These are phyloP conservation scores for Citeromyces hawaiiensis DNA, from an alignment of 1,139 yeast species.

Conservation along the genomic window DNA sequence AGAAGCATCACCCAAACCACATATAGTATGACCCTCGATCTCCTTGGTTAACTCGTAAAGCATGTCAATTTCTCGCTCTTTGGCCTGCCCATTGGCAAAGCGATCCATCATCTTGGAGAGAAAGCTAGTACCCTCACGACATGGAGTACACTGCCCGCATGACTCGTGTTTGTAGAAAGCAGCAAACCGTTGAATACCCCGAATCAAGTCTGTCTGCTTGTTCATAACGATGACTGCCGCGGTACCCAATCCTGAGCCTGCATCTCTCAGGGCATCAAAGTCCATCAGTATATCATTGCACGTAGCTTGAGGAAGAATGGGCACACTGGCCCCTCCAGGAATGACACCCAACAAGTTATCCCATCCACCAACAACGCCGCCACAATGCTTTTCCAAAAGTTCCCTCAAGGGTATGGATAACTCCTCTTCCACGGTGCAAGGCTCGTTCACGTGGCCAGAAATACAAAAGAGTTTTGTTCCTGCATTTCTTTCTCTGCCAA, in stretches of 20 bases:
- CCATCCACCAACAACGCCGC: slow-evolving; percentile 87
- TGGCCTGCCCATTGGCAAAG: slow-evolving; percentile 65
- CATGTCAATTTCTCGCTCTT: slow-evolving; percentile 69
- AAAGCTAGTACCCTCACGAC: slow-evolving; percentile 92
- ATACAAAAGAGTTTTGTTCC: slow-evolving; percentile 79
- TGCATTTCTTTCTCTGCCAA: slow-evolving; percentile 73
- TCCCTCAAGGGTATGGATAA: slow-evolving; percentile 81
- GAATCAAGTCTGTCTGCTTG: slow-evolving; percentile 69
- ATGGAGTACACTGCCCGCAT: slow-evolving; percentile 90
- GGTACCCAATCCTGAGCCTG: slow-evolving; percentile 79
- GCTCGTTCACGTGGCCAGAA: slow-evolving; percentile 83
- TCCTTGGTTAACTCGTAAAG: slow-evolving; percentile 71
- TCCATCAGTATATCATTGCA: slow-evolving; percentile 72
- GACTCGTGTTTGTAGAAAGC: slow-evolving; percentile 83
- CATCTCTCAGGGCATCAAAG: slow-evolving; percentile 73
- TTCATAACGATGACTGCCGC: slow-evolving; percentile 89
- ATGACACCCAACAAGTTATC: slow-evolving; percentile 75
- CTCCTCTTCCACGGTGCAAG: slow-evolving; percentile 87
- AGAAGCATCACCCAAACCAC: slow-evolving; percentile 88
- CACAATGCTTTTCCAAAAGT: slow-evolving; percentile 76
- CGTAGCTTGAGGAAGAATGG: slow-evolving; percentile 53
- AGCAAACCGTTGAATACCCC: slow-evolving; percentile 75
- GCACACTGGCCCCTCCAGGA: slow-evolving; percentile 86
- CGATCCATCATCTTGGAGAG: slow-evolving; percentile 74
- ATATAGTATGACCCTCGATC: slow-evolving; percentile 81